These are phyloP conservation scores for Monilinia vaccinii-corymbosi DNA, from an alignment of 2,329 filamentous ascomycete genomes.

Conservation along the genomic window DNA sequence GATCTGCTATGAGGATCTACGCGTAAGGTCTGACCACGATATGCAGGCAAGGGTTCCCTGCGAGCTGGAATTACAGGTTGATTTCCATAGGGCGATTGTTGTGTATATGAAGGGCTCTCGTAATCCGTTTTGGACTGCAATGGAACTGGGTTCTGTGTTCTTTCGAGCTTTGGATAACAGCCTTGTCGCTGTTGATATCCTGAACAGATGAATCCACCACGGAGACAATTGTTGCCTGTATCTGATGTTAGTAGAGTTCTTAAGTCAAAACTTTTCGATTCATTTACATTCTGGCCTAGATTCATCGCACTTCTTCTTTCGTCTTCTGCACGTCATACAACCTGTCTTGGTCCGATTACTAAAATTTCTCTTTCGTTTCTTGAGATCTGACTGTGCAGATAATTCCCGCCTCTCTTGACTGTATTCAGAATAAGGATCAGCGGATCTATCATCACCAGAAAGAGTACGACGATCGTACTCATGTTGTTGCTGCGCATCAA, in stretches of 20 bases:
- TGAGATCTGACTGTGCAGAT: constrained; percentile 48
- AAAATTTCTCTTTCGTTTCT: constrained; percentile 72
- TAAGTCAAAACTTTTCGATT: neutral
- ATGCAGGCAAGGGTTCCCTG: constrained; percentile 49
- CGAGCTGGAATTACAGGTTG: constrained; percentile 28
- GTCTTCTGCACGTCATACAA: constrained; percentile 80
- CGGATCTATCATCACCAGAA: constrained; percentile 30
- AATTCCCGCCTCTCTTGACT: constrained; percentile 28
- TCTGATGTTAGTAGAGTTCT: neutral
- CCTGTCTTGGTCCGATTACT: constrained; percentile 95
- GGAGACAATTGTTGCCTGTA: constrained; percentile 77
- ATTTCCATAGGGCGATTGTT: constrained; percentile 45
- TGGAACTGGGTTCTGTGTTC: constrained; percentile 58
- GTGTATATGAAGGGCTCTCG: constrained; percentile 42
- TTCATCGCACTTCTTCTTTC: constrained; percentile 99
- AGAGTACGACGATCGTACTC: constrained; percentile 30
- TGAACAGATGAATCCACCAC: constrained; percentile 82
- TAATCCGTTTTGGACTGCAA: constrained; percentile 73
- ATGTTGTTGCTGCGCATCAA: constrained; percentile 33
- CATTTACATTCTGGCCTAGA: constrained; percentile 80
- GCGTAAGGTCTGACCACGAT: constrained; percentile 52
- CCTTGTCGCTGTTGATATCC: constrained; percentile 72
- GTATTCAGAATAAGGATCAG: constrained; percentile 30
- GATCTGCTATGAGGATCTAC: constrained; percentile 52
- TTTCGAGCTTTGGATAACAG: constrained; percentile 69